Percentiles rank a stretch among this genome's conserved stretches.
These are phyloP conservation scores for Globisporangium yorkense DNA, from an alignment of 352 stramenopile genomes.

Conservation along the genomic window DNA sequence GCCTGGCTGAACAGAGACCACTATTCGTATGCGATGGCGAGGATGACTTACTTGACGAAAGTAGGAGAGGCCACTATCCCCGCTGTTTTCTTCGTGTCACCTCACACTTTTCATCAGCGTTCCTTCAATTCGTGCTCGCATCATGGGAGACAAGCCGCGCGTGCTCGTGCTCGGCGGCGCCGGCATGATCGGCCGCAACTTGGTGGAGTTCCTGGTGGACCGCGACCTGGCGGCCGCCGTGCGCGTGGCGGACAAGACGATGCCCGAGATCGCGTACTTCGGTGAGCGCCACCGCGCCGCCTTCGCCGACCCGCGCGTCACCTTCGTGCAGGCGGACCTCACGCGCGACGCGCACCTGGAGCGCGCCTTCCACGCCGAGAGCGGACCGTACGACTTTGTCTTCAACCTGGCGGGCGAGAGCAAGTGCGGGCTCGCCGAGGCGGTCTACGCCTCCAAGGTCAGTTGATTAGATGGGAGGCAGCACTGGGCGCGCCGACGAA, in stretches of 20 bases:
- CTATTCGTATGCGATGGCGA: too few relatives aligned
- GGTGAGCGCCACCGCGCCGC: conserved; percentile 55
- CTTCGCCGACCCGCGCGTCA: conserved; percentile 63
- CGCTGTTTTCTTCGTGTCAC: too few relatives aligned
- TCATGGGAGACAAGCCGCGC: conserved; percentile 33
- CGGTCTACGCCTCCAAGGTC: conserved; percentile 77
- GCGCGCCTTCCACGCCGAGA: conserved; percentile 64
- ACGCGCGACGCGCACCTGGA: conserved; percentile 77
- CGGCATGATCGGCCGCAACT: conserved; percentile 87
- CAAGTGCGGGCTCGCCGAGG: conserved; percentile 69
- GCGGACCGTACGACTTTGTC: conserved; percentile 76
- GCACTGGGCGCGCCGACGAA: neutral
- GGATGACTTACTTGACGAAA: too few relatives aligned
- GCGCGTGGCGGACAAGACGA: conserved; percentile 82
- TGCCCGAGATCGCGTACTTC: conserved; percentile 87
- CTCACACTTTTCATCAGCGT: neutral
- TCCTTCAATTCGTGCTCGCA: neutral
- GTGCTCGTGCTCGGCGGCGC: conserved; percentile 81
- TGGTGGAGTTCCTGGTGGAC: conserved; percentile 77
- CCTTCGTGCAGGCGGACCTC: conserved; percentile 78
- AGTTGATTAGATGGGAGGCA: too few relatives aligned
- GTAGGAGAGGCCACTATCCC: too few relatives aligned
- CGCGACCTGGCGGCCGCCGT: conserved; percentile 58
- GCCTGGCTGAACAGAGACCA: too few relatives aligned
- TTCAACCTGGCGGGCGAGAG: conserved; percentile 84